Evolutionary conservation across 352 stramenopile genomes (phyloP).

Genomic region (Phytophthora sojae): DNA sequence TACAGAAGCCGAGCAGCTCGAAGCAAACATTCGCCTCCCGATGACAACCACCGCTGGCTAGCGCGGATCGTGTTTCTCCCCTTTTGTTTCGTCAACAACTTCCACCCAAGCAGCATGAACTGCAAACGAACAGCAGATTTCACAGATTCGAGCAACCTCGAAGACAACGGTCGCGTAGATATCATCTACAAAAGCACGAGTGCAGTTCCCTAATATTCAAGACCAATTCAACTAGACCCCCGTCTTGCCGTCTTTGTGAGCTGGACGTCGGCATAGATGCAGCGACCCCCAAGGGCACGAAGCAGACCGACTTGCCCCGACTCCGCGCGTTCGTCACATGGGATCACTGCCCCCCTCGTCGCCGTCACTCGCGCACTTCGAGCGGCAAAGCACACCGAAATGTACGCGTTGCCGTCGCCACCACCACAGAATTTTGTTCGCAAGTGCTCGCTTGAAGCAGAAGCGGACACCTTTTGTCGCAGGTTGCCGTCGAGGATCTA

Average conservation of each 20-base stretch:
- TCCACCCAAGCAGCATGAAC: neutral
- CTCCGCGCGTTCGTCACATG: slow-evolving; percentile 7
- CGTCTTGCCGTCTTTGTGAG: neutral
- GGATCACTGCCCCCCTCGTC: neutral
- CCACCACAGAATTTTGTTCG: neutral
- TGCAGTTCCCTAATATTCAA: too few species aligned
- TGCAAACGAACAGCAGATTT: slow-evolving; percentile 1
- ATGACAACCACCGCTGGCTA: neutral
- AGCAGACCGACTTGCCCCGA: slow-evolving; percentile 8
- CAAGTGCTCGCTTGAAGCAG: neutral
- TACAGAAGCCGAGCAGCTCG: too few species aligned
- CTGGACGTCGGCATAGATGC: neutral
- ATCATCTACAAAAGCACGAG: neutral
- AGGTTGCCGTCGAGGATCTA: neutral
- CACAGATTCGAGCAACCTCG: neutral
- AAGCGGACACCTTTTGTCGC: neutral
- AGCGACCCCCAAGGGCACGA: neutral
- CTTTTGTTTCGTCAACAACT: slow-evolving; percentile 5
- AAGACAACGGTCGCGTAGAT: neutral
- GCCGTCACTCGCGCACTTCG: neutral
- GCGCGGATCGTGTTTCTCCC: neutral
- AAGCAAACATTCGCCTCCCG: too few species aligned
- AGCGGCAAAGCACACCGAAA: too few species aligned
- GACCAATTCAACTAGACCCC: too few species aligned
- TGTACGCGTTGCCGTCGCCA: neutral